phyloP scores from a whole-genome alignment of 2,329 filamentous ascomycete genomes.

The Aspergillus fructus region DNA sequence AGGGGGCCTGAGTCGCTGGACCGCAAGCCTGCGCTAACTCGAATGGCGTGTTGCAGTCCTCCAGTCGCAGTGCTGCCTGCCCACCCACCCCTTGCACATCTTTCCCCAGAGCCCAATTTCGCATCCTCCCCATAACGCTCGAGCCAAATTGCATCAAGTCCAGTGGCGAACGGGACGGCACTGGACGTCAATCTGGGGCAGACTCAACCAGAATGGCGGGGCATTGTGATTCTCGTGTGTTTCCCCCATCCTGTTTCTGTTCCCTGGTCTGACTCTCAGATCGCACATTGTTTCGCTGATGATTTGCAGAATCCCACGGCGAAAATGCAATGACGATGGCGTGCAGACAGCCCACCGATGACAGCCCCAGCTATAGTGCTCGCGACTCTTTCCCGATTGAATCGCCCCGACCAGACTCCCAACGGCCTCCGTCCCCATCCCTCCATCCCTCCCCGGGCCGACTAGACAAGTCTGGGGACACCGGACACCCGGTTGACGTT shows the following conservation, averaged over 20 bases:
- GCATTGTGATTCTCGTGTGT: background rate
- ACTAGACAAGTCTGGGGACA: no score
- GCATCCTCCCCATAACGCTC: background rate
- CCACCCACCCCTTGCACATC: background rate
- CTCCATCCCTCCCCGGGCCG: no score
- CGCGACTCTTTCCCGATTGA: slow-evolving; percentile 3
- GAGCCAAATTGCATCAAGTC: background rate
- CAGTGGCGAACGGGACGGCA: background rate
- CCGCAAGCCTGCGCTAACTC: background rate
- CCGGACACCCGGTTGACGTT: no score
- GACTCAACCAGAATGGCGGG: background rate
- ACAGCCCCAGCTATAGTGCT: background rate
- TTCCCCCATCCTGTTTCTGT: background rate
- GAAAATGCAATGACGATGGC: background rate
- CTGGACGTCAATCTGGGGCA: slow-evolving; percentile 1
- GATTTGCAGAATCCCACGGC: background rate
- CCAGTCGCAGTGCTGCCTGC: background rate
- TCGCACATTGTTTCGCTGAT: background rate
- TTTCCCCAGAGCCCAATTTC: background rate
- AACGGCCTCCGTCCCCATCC: no score
- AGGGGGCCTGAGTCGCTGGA: background rate
- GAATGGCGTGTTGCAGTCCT: background rate
- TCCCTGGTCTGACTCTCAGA: background rate
- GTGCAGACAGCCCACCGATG: background rate
- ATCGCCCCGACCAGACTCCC: background rate